Percentiles rank a stretch among this genome's conserved stretches.
These are phyloP conservation scores for Ceratocystis eucalypticola DNA, from an alignment of 2,329 filamentous ascomycete species.

Conservation along the genomic window DNA sequence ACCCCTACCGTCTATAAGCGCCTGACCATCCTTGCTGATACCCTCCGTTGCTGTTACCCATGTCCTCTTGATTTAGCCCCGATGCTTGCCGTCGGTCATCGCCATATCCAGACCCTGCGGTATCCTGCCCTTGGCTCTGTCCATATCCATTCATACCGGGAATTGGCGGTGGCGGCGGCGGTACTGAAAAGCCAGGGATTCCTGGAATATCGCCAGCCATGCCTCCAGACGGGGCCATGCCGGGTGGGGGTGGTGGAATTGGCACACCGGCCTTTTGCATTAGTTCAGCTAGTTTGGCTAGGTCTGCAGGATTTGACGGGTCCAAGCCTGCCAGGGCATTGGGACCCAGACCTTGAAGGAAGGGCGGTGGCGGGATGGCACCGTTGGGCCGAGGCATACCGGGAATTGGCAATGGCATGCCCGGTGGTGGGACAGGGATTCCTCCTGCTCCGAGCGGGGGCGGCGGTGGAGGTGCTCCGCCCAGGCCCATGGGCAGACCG, in stretches of 20 bases:
- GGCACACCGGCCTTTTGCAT: constrained; percentile 53
- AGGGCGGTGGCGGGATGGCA: constrained; percentile 36
- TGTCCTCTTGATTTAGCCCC: not conserved
- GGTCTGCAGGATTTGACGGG: constrained; percentile 45
- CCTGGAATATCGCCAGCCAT: constrained; percentile 25
- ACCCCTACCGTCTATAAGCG: constrained; percentile 2
- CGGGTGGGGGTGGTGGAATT: constrained; percentile 43
- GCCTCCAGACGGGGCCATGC: constrained; percentile 30
- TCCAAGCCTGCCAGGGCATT: constrained; percentile 42
- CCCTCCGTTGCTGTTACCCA: not conserved
- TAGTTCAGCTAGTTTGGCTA: constrained; percentile 47
- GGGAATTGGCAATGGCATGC: constrained; percentile 23
- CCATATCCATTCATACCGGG: constrained; percentile 14
- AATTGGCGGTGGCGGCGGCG: constrained; percentile 27
- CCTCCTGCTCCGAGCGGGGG: not conserved
- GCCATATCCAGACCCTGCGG: not conserved
- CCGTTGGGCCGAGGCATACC: constrained; percentile 40
- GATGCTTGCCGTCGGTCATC: constrained; percentile 5
- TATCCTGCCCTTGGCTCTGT: not conserved
- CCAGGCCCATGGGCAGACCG: constrained; percentile 1
- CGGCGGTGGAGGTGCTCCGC: not conserved
- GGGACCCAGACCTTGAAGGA: constrained; percentile 37
- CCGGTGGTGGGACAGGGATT: constrained; percentile 22
- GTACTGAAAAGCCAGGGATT: constrained; percentile 22
- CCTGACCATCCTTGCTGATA: constrained; percentile 10